Conservation (phyloP, 2,329 filamentous ascomycete species). For the Fusarium pseudocircinatum region DNA sequence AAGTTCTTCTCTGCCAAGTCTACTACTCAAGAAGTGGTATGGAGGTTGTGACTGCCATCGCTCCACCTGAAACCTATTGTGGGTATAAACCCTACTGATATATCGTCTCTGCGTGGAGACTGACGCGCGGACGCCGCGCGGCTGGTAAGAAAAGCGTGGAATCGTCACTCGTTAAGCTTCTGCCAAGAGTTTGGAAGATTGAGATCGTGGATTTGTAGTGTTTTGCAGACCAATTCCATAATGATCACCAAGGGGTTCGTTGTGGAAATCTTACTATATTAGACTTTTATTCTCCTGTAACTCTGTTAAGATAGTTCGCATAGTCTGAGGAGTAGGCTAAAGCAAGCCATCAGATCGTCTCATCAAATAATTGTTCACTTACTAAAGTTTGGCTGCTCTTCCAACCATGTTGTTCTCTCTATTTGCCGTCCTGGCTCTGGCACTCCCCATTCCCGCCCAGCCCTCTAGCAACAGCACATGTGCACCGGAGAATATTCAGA, state of each 20-base stretch:
- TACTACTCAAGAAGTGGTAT: neutral
- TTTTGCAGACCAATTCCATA: neutral
- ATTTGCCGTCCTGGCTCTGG: neutral
- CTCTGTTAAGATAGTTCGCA: neutral
- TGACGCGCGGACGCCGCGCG: neutral
- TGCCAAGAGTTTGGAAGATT: neutral
- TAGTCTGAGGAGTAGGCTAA: neutral
- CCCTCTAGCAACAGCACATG: neutral
- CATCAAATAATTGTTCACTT: neutral
- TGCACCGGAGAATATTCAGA: neutral
- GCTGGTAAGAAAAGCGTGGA: rapidly evolving
- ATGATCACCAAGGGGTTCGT: neutral
- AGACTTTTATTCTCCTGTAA: neutral
- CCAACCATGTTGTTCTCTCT: neutral
- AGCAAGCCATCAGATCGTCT: neutral
- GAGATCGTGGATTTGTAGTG: neutral
- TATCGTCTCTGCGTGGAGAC: neutral
- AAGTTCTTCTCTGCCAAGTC: neutral
- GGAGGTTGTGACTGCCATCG: neutral
- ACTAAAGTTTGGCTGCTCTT: neutral
- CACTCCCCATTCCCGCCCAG: neutral
- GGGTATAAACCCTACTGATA: neutral
- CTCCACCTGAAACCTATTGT: neutral
- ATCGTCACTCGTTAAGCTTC: neutral
- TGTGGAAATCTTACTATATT: neutral